Percentiles rank a stretch among this genome's conserved stretches.
Conservation (phyloP, 768 basidiomycete species). For the Ramaria rubella region DNA sequence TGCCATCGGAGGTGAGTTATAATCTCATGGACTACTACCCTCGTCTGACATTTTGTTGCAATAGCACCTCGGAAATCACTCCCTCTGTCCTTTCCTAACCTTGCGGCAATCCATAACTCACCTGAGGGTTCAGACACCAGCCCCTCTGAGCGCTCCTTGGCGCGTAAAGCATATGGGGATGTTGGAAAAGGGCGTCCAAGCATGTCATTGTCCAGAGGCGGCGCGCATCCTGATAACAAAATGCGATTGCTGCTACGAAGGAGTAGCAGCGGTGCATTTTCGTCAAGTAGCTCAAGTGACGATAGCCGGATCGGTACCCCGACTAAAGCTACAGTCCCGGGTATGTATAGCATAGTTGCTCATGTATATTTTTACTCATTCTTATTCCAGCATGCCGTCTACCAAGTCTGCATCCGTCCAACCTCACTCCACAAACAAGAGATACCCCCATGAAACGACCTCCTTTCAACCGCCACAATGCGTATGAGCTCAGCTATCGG, state of each 20-base stretch:
- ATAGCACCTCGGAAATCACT: constrained; percentile 23
- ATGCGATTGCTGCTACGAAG: constrained; percentile 64
- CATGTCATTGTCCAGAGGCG: neutral
- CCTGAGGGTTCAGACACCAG: constrained; percentile 6
- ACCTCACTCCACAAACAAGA: constrained; percentile 41
- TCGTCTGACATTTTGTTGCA: neutral
- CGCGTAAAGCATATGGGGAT: constrained; percentile 43
- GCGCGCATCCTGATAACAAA: neutral
- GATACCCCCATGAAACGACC: constrained; percentile 42
- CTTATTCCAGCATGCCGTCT: constrained; percentile 4
- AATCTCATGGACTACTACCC: neutral
- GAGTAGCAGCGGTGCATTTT: constrained; percentile 78
- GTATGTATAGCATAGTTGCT: constrained; percentile 24
- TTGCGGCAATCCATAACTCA: constrained; percentile 19
- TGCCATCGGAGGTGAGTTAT: neutral
- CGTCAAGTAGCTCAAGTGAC: constrained; percentile 61
- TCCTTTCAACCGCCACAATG: constrained; percentile 19
- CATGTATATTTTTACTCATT: neutral
- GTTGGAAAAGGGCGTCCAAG: constrained; percentile 56
- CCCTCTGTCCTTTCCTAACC: constrained; percentile 59
- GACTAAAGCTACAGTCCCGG: constrained; percentile 48
- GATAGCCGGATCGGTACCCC: constrained; percentile 44
- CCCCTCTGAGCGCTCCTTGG: constrained; percentile 7
- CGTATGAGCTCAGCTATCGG: constrained; percentile 10
- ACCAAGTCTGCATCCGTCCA: constrained; percentile 52